Evolutionary conservation across 2,329 filamentous ascomycete genomes (phyloP), one percentile per base, ranked within the genome.

Genomic region (Teratosphaeriaceae sp.): DNA sequence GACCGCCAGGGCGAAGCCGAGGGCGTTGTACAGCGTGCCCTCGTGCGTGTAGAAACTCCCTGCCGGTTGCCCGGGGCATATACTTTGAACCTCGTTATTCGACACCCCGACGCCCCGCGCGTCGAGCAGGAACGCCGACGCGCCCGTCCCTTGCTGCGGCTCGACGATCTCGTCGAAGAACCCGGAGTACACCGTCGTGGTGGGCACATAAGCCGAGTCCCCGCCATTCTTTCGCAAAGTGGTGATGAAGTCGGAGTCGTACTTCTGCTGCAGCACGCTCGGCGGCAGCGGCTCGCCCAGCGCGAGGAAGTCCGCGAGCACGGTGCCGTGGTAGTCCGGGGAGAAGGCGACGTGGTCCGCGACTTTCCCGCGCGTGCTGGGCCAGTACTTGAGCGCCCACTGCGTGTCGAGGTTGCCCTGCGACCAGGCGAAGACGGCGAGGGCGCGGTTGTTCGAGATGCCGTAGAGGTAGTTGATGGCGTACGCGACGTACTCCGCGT

Each of bases 321-420:
- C 39, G 0, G 72, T 74, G 35, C 74, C 74, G 42, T 69, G 66
- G 52, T 75, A 79, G 51, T 78, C 75, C 1, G 74, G 66, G 8
- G 68, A 71, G 36, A 78, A 64, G 34, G 71, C 66, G 30, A 80
- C 64, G 54, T 75, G 70, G 54, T 79, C 70, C n/a, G 63, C 64
- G 2, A 72, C 65, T 1, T 62, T 58, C 2, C 47, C 49, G 3
- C 69, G 66, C 1, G 70, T 73, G 1, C 69, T 73, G 0, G 73
- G 73, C 71, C 72, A 79, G 62, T 76, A 78, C 49, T 77, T 78
- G 48, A 76, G 62, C 0, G 71, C 73, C 77, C 76, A 79, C 54
- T 80, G 76, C 0, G 69, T 63, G 45, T 74, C 62, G 2, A 79
- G 59, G 37, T 69, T 71, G 13, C 76, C 76, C 57, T 80, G 75